Conservation (phyloP, 208 protist species). For the Crithidia expoeki region DNA sequence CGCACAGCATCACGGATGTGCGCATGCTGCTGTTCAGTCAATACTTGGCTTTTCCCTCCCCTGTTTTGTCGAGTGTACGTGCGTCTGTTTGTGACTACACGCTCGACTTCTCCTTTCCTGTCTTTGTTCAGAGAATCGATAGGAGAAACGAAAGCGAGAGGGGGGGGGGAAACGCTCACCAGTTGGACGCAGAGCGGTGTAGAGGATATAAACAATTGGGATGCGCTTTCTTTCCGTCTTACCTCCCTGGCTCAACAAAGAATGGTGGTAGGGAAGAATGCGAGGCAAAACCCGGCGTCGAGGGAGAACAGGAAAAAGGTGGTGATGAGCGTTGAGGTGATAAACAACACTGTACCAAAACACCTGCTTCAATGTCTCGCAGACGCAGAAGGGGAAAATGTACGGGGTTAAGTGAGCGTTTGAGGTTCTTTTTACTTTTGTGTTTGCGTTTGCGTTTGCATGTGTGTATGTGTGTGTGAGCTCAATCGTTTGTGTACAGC, state of each 20-base stretch:
- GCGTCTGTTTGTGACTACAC: too few species aligned
- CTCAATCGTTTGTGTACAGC: not conserved
- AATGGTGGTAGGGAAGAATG: not conserved
- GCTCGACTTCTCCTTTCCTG: too few species aligned
- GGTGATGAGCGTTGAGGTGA: not conserved
- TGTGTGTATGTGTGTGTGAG: conserved; percentile 6
- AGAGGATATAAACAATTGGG: conserved; percentile 21
- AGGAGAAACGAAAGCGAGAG: not conserved
- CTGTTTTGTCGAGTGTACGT: too few species aligned
- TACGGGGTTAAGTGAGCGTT: too few species aligned
- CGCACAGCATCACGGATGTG: conserved; percentile 73
- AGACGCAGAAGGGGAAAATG: too few species aligned
- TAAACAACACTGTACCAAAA: not conserved
- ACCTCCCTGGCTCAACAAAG: not conserved
- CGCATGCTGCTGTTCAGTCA: conserved; percentile 27
- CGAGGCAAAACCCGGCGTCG: too few species aligned
- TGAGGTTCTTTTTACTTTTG: too few species aligned
- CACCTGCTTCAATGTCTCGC: not conserved
- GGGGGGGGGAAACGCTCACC: not conserved
- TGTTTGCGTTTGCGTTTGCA: too few species aligned
- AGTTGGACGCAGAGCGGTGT: not conserved
- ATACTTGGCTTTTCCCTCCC: too few species aligned
- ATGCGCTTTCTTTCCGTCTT: too few species aligned
- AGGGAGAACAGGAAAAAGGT: not conserved
- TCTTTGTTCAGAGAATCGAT: conserved; percentile 5